Base-by-base conservation (phyloP, 1,139 yeast genomes). In the Hansenula lynferdii region DNA sequence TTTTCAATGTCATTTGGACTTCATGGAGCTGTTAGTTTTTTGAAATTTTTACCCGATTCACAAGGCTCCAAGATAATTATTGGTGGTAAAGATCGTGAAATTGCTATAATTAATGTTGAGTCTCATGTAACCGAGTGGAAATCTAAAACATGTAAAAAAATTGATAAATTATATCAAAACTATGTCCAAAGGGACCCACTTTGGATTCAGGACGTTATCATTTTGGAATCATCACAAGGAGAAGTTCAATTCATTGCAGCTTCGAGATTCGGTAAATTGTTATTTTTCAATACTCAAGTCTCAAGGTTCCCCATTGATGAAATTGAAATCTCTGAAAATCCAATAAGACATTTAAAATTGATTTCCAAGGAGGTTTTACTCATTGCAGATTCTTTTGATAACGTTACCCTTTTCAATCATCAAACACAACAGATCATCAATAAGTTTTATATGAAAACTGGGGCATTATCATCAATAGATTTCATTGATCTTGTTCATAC, bases 51-150 rank as follows among this genome's bases (percentile, higher is more conserved):
- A 22, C 39, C 25, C 7, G 12, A 14, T 5, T n/a, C 15, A 2
- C n/a, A 14, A 28, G 22, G 10, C 30, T 31, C 27, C 12, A 35
- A 29, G 10, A 34, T 50, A 3, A 36, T 48, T 2, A 40, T 45
- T 30, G 53, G 54, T 26, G 56, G 56, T 6, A 52, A 50, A 34
- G 56, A 49, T 31, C 32, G 51, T 3, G 53, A 47, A 14, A 31
- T 50, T 7, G 35, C 40, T 1, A 27, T 52, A 1, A 33, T 50
- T 16, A 51, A 48, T 12, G 22, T 49, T 28, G 45, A 43, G 5
- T 39, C 45, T 5, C 48, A 48, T 38, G 29, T 41, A n/a, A 45
- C 39, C 25, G 34, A 45, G 1, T 52, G 56, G 56, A 49, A 40
- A 29, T 47, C 52, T 10, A 52, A 47, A 21, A 34, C 34, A 5